These are phyloP conservation scores for Penicillium subrubescens DNA, from an alignment of 495 filamentous ascomycete genomes.

Conservation along the genomic window DNA sequence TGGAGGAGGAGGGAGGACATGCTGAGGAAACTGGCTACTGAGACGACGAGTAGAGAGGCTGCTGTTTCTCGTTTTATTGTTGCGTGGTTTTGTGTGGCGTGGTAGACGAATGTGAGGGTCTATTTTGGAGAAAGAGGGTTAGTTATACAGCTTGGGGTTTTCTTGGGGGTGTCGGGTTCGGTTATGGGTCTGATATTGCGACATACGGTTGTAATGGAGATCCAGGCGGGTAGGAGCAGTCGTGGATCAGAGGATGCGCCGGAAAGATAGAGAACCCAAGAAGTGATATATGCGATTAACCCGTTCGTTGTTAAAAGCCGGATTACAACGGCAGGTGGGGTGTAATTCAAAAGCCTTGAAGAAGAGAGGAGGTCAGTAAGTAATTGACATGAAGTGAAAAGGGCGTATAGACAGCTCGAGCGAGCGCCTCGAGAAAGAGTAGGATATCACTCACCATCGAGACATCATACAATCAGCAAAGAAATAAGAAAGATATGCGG, in stretches of 20 bases:
- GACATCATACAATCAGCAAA: constrained; percentile 94
- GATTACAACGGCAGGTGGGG: constrained; percentile 79
- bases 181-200: neutral
- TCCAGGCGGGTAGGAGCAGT: constrained; percentile 82
- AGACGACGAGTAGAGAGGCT: constrained; percentile 75
- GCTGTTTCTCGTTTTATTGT: constrained; percentile 80
- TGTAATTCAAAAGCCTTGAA: constrained; percentile 81
- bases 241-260: constrained; percentile 75
- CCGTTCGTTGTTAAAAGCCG: constrained; percentile 79
- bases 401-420: neutral
- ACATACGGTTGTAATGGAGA: constrained; percentile 76
- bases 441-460: constrained; percentile 63
- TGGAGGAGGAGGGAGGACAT: constrained; percentile 71
- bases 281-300: constrained; percentile 79
- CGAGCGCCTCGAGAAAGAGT: neutral
- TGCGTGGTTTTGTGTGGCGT: constrained; percentile 78
- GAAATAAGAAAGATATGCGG: constrained; percentile 84
- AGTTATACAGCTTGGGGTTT: neutral
- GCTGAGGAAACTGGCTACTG: constrained; percentile 72
- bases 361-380: neutral
- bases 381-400: neutral
- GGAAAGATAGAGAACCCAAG: constrained; percentile 74
- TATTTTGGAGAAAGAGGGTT: constrained; percentile 25
- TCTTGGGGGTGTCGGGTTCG: too few relatives aligned
- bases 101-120: constrained; percentile 78